Evolutionary conservation across 2,329 filamentous ascomycete genomes (phyloP), one percentile per base, ranked within the genome.

Genomic region (Achaetomium macrosporum): DNA sequence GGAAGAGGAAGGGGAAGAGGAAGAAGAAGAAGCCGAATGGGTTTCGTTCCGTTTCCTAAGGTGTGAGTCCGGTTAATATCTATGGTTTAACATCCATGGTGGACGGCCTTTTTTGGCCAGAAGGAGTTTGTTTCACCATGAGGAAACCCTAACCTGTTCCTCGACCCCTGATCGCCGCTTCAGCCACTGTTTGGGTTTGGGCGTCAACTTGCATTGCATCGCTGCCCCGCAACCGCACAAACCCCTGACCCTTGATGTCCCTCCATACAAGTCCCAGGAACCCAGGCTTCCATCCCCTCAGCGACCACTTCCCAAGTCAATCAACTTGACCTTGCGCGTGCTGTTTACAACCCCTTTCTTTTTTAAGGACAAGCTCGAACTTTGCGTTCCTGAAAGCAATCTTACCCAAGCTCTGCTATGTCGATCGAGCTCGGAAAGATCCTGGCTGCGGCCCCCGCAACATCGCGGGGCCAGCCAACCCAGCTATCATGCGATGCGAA

Each of bases 401-500:
- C 33, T n/a, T 9, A 20, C 36, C 12, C 12, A 42, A 15, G 13
- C 36, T n/a, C 41, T 53, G 42, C 25, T 9, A 76, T 76, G 74
- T 79, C 81, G 51, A 77, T 85, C 63, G 72, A 73, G 42, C 71
- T 84, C 62, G 74, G 82, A 56, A 79, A 79, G 68, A 92, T 95
- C 64, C 86, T 95, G 70, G 93, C 91, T 42, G 87, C 93, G 30
- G 82, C 86, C 59, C 93, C 93, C 50, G 83, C 82, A 51, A 96
- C 92, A 29, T 83, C 82, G 52, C 83, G 93, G 61, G 92, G 91
- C 54, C 86, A 91, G 68, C 87, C 92, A 55, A 96, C 92, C 12
- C 89, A 89, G 66, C 84, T 99, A 46, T 95, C 90, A 36, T 81
- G 84, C 41, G 92, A 97, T 70, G 73, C 85, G 58, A 96, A 95